Percentiles rank a stretch among this genome's conserved stretches.
Evolutionary conservation across 1,284 basidiomycete genomes (phyloP).

Genomic region (Fomitopsis pinicola): DNA sequence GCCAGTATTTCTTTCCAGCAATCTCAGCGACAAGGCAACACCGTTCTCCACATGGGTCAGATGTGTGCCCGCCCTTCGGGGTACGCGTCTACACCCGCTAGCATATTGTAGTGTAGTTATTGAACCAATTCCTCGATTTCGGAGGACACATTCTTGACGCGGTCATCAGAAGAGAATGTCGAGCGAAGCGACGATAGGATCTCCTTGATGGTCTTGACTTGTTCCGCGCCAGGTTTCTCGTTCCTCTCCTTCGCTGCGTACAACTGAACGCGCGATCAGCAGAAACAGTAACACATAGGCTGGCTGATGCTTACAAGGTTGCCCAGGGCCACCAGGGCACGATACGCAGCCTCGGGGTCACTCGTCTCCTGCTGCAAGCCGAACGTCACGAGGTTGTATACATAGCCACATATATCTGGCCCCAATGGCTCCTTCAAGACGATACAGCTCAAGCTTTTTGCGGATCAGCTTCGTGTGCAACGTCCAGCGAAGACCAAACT

Average conservation of each 20-base stretch:
- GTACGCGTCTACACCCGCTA: background rate
- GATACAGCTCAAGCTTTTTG: constrained; percentile 58
- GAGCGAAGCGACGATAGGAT: constrained; percentile 36
- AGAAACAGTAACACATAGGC: background rate
- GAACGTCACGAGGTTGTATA: constrained; percentile 44
- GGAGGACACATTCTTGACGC: constrained; percentile 44
- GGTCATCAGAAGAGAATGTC: constrained; percentile 48
- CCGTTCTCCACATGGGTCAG: background rate
- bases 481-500: constrained; percentile 18
- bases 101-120: background rate
- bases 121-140: constrained; percentile 36
- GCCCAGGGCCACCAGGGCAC: constrained; percentile 82
- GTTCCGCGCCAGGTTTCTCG: constrained; percentile 32
- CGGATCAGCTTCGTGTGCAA: constrained; percentile 3
- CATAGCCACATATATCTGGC: constrained; percentile 27
- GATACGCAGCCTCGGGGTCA: constrained; percentile 85
- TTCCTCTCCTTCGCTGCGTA: constrained; percentile 40
- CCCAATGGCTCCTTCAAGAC: constrained; percentile 40
- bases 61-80: background rate
- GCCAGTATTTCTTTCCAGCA: background rate
- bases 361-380: constrained; percentile 61
- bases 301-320: constrained; percentile 47
- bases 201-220: constrained; percentile 37
- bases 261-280: constrained; percentile 33
- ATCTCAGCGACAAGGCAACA: background rate